Base-by-base conservation (phyloP, 805 yeast genomes). In the Geotrichum ghanense region DNA sequence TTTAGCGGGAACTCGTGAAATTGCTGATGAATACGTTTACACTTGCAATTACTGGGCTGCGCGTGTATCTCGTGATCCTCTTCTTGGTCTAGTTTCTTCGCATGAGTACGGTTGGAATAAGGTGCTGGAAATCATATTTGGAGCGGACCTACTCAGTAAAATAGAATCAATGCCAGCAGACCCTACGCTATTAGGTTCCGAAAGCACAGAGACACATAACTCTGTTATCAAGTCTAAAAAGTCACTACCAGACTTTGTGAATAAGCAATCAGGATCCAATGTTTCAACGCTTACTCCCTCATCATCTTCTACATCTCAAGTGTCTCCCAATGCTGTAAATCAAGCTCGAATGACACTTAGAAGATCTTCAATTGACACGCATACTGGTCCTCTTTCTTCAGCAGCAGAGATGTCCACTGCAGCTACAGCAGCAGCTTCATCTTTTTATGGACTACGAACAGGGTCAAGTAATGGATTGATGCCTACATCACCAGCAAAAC, bases 21-120 rank as follows among this genome's bases (percentile, higher is more conserved):
- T 75, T 49, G 90, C 95, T 0, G 65, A 68, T 41, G 83, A 78
- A 56, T 85, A 75, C 60, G 76, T 83, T 22, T 75, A 81, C 52
- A 75, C 90, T 2, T 79, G 92, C 62, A 88, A 87, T 62, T 87
- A 84, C 59, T 88, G 96, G 95, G 85, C 94, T 2, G 83, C 92
- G 1, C 74, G 89, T 51, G 74, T 82, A 34, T 81, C 94, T 6
- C 80, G 86, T 6, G 79, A 84, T 14, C 95, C 95, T 1, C 71
- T 68, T 7, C 80, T 78, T 45, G 78, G 81, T 52, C 71, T 83
- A 26, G 78, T 87, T 1, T 79, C 90, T 1, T 73, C 69, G 45
- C 72, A 78, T 34, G 94, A 87, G 59, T 87, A 79, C 59, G 95
- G 95, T 3, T 87, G 95, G 95, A 63, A 45, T 20, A 42, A 19